Percentiles rank a stretch among this genome's conserved stretches.
phyloP scores from a whole-genome alignment of 495 filamentous ascomycete genomes.

The Echria macrotheca region DNA sequence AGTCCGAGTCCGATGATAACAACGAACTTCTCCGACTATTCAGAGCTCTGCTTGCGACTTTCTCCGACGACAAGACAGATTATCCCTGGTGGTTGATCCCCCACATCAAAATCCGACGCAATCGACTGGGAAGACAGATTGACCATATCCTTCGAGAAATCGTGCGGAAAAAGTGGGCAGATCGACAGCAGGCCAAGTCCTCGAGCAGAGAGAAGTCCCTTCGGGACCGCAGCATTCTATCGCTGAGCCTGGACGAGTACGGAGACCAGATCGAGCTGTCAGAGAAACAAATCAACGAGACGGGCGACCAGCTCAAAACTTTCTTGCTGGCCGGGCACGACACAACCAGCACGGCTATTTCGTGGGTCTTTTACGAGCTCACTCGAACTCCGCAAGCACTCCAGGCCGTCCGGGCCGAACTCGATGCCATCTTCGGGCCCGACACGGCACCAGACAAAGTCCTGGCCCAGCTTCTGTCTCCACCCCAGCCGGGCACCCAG shows the following conservation, averaged over 20 bases:
- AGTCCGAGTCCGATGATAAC: neutral
- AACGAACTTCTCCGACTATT: neutral
- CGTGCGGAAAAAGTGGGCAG: neutral
- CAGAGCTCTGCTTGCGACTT: neutral
- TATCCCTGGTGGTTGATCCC: neutral
- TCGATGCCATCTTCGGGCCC: slow-evolving; percentile 28
- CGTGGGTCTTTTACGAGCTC: slow-evolving; percentile 35
- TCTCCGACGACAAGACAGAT: too few species aligned
- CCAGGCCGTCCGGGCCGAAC: slow-evolving; percentile 33
- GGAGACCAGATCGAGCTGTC: neutral
- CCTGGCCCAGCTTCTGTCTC: slow-evolving; percentile 1
- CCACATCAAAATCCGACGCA: too few species aligned
- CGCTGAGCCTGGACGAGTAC: neutral
- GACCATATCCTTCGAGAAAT: too few species aligned
- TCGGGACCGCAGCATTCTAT: neutral
- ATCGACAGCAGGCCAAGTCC: neutral
- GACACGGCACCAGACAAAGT: slow-evolving; percentile 1
- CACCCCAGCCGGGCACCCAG: slow-evolving; percentile 22
- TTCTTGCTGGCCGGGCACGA: slow-evolving; percentile 40
- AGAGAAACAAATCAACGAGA: slow-evolving; percentile 1
- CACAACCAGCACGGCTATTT: slow-evolving; percentile 29
- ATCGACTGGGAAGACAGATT: too few species aligned
- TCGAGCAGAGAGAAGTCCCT: neutral
- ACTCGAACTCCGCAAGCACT: slow-evolving; percentile 30
- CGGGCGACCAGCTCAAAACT: slow-evolving; percentile 17